Conservation (phyloP, 495 filamentous ascomycete species). For the Lasiosphaeriaceae sp. region DNA sequence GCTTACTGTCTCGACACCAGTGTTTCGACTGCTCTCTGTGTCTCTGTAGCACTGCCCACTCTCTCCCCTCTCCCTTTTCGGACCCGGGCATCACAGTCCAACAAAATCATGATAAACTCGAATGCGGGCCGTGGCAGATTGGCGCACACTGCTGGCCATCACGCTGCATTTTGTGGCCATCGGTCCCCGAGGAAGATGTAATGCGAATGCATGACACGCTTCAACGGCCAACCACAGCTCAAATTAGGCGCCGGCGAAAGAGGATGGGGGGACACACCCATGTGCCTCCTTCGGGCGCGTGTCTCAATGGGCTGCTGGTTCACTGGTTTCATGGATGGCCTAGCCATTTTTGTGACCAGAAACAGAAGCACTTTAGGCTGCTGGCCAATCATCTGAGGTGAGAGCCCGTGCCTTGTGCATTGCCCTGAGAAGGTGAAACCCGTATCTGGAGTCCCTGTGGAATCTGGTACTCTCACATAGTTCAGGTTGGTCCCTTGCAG, state of each 20-base stretch:
- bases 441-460: background rate
- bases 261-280: background rate
- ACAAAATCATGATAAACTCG: background rate
- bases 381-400: slow-evolving; percentile 3
- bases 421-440: background rate
- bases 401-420: background rate
- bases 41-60: too few species aligned
- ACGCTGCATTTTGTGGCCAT: slow-evolving; percentile 5
- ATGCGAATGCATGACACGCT: slow-evolving; percentile 15
- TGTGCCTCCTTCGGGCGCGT: slow-evolving; percentile 4
- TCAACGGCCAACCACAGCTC: slow-evolving; percentile 14
- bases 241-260: slow-evolving; percentile 19
- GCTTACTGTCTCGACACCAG: too few species aligned
- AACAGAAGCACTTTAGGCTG: background rate
- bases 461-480: too few species aligned
- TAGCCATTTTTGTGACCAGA: slow-evolving; percentile 6
- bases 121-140: background rate
- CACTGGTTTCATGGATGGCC: slow-evolving; percentile 4
- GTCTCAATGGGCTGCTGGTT: slow-evolving; percentile 9
- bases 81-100: too few species aligned
- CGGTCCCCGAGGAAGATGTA: background rate
- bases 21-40: too few species aligned
- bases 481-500: too few species aligned
- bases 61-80: too few species aligned
- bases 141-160: background rate